Evolutionary conservation across 2,329 filamentous ascomycete genomes (phyloP).

Genomic region (Penicillium expansum): DNA sequence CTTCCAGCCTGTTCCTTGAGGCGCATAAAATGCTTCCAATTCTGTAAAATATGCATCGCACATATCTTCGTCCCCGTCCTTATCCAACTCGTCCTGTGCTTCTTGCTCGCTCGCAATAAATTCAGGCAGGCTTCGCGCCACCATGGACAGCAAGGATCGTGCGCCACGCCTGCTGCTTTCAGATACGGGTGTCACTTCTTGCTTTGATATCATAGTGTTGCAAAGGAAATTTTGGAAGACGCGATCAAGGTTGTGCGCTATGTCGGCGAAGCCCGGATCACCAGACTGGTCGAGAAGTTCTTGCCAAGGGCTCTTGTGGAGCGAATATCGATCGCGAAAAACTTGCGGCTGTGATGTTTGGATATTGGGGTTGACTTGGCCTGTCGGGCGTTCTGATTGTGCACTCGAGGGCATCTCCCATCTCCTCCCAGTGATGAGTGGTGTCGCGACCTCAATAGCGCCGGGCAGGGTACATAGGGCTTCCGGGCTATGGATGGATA

Average conservation of each 20-base stretch:
- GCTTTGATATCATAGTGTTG: slow-evolving; percentile 28
- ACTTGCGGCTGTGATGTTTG: slow-evolving; percentile 21
- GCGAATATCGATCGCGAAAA: slow-evolving; percentile 27
- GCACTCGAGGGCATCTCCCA: slow-evolving; percentile 22
- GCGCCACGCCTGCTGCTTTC: slow-evolving; percentile 21
- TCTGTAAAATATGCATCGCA: slow-evolving; percentile 44
- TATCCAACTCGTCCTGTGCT: slow-evolving; percentile 32
- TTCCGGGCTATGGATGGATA: slow-evolving; percentile 39
- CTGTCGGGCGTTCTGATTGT: slow-evolving; percentile 20
- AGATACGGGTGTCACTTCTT: background rate
- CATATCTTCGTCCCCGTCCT: slow-evolving; percentile 39
- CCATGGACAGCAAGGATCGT: slow-evolving; percentile 40
- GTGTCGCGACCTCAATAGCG: slow-evolving; percentile 43
- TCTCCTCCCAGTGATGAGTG: slow-evolving; percentile 39
- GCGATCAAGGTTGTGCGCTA: slow-evolving; percentile 35
- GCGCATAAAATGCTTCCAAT: slow-evolving; percentile 40
- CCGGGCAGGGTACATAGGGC: slow-evolving; percentile 36
- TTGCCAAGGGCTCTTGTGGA: slow-evolving; percentile 36
- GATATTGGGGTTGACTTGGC: slow-evolving; percentile 3
- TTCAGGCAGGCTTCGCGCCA: slow-evolving; percentile 35
- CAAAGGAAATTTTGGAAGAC: slow-evolving; percentile 39
- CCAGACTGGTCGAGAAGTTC: slow-evolving; percentile 33
- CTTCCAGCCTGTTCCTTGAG: slow-evolving; percentile 36
- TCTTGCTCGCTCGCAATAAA: slow-evolving; percentile 41
- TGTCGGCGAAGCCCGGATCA: slow-evolving; percentile 34